phyloP scores from a whole-genome alignment of 1,139 yeast genomes.

The Scheffersomyces stambukii region DNA sequence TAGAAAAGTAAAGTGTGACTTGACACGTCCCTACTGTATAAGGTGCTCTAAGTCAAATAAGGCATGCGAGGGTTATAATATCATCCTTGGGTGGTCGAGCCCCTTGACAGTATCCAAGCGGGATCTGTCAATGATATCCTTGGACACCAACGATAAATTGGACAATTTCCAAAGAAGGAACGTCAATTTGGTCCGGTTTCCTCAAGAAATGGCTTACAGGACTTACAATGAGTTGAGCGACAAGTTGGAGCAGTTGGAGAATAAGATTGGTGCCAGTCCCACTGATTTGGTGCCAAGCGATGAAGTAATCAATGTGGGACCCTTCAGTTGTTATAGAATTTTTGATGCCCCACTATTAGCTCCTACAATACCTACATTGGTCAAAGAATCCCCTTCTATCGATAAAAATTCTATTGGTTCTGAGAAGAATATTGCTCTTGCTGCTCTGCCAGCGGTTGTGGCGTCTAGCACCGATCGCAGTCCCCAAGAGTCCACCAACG shows the following conservation, averaged over 20 bases:
- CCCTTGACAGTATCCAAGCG: slow-evolving; percentile 22
- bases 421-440: background rate
- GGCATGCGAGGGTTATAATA: slow-evolving; percentile 38
- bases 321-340: slow-evolving; percentile 19
- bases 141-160: slow-evolving; percentile 15
- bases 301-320: slow-evolving; percentile 22
- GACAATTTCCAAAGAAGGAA: slow-evolving; percentile 33
- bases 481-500: no score
- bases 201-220: slow-evolving; percentile 25
- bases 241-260: slow-evolving; percentile 26
- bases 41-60: slow-evolving; percentile 41
- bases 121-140: slow-evolving; percentile 17
- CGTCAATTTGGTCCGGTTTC: slow-evolving; percentile 33
- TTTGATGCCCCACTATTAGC: no score
- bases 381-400: no score
- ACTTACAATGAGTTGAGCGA: slow-evolving; percentile 28
- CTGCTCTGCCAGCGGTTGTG: background rate
- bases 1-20: slow-evolving; percentile 50
- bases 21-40: slow-evolving; percentile 35
- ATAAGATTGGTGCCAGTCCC: background rate
- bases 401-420: no score
- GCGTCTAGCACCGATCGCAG: background rate
- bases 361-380: no score
- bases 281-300: slow-evolving; percentile 2
- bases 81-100: slow-evolving; percentile 39